Base-by-base conservation (phyloP, 306 rosid genomes). In the Mimosa pudica region DNA sequence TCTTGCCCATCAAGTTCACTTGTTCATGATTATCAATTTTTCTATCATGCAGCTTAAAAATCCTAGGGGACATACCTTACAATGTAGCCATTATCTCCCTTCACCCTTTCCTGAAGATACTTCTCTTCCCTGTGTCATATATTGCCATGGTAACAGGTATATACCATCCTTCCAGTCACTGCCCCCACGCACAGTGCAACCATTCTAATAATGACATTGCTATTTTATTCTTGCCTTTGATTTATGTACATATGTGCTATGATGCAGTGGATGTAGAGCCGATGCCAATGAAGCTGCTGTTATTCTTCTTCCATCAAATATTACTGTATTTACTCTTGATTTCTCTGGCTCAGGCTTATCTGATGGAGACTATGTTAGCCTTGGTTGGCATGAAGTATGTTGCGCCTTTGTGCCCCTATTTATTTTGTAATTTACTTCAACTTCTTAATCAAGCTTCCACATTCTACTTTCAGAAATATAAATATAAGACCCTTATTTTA, bases 131-230 rank as follows among this genome's bases (percentile, higher is more conserved):
- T 95, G 99, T 89, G 99, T 95, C 54, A 80, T 95, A 78, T 95
- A 95, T 78, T 95, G 98, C 91, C 99, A 95, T 77, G 99, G 99
- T 76, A 95, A 95, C 89, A 95, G 98, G 98, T 92, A 63, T n/a
- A 44, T 77, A 52, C 63, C 11, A 41, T 80, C 76, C 67, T 73
- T 75, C 61, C 45, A 68, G 67, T 62, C 76, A 38, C 68, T 54
- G 52, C 30, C 58, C 68, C 30, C 14, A 44, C 49, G n/a, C 20
- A 18, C 18, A 18, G 48, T 32, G 71, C 64, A 76, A 69, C 36
- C 68, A 54, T 73, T 80, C 78, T 64, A 13, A 61, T 60, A 73
- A 69, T 54, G 80, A 14, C 18, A 79, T 32, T 30, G 18, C 57
- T 38, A 8, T 77, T 78, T 55, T 51, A 67, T 75, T 70, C 63